Evolutionary conservation across 2,329 filamentous ascomycete species (phyloP).

Genomic region (Botrytis hyacinthi): DNA sequence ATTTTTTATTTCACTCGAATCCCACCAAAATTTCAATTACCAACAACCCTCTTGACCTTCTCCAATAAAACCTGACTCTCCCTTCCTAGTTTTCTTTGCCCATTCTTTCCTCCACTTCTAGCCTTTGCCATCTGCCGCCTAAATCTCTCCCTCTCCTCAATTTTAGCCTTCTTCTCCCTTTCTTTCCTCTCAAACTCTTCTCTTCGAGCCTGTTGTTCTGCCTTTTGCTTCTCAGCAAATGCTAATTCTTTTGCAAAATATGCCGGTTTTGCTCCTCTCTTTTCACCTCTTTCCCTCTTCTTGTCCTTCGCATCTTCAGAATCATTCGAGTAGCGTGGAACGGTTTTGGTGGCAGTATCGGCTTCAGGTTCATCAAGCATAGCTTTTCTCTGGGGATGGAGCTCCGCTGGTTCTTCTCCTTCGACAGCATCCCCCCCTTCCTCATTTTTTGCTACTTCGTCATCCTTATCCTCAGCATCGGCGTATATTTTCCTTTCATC

Average conservation of each 20-base stretch:
- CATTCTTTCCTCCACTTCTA: slow-evolving; percentile 57
- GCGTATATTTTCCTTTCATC: slow-evolving; percentile 11
- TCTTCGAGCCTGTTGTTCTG: slow-evolving; percentile 53
- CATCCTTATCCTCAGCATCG: background rate
- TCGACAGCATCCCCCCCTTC: background rate
- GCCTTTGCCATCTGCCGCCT: slow-evolving; percentile 49
- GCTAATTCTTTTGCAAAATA: slow-evolving; percentile 42
- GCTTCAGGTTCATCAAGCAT: slow-evolving; percentile 50
- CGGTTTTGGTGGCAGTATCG: slow-evolving; percentile 21
- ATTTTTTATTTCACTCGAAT: background rate
- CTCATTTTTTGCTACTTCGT: background rate
- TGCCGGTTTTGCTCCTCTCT: slow-evolving; percentile 35
- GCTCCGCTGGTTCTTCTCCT: slow-evolving; percentile 42
- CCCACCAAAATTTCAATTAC: slow-evolving; percentile 26
- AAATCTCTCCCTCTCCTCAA: slow-evolving; percentile 55
- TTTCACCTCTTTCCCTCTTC: slow-evolving; percentile 14
- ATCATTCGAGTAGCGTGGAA: slow-evolving; percentile 8
- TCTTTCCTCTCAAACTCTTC: slow-evolving; percentile 51
- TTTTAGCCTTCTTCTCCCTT: slow-evolving; percentile 54
- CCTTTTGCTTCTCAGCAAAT: slow-evolving; percentile 48
- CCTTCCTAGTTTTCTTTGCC: slow-evolving; percentile 65
- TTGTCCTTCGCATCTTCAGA: background rate
- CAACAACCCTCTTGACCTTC: slow-evolving; percentile 54
- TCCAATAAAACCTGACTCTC: slow-evolving; percentile 66
- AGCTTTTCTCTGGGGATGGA: slow-evolving; percentile 60